Conservation (phyloP, 164 flowering plant genomes). For the Vitis rotundifolia region DNA sequence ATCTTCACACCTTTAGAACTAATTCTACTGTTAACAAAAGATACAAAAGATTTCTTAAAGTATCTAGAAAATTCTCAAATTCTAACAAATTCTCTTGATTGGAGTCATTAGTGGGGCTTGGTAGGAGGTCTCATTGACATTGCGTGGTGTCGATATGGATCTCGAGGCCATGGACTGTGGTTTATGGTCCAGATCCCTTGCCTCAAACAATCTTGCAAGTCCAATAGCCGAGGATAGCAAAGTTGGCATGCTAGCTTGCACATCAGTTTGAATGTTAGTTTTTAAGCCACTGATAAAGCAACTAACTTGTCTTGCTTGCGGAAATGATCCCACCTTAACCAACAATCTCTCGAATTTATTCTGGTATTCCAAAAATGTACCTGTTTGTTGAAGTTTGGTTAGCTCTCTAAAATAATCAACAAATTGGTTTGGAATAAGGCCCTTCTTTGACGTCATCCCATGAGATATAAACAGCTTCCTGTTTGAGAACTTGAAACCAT, state of each 20-base stretch:
- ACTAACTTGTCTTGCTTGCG: neutral
- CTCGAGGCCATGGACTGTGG: no score
- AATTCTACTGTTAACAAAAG: no score
- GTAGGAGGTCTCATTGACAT: no score
- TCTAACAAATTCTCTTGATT: no score
- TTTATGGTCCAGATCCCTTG: no score
- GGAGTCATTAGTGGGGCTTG: no score
- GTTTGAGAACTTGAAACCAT: neutral
- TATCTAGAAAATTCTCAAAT: no score
- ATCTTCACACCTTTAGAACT: no score
- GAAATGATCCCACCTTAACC: neutral
- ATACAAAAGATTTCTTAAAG: no score
- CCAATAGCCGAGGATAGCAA: neutral
- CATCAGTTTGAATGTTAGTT: neutral
- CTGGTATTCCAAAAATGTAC: neutral
- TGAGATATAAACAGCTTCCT: neutral
- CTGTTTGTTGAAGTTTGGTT: constrained; percentile 2
- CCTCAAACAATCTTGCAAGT: neutral
- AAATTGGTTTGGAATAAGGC: neutral
- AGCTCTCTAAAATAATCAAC: constrained; percentile 7
- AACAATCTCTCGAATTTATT: neutral
- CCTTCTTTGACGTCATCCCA: constrained; percentile 5
- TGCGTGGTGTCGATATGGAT: no score
- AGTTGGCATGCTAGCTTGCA: neutral
- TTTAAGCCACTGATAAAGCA: neutral